Evolutionary conservation across 2,329 filamentous ascomycete genomes (phyloP), one percentile per base, ranked within the genome.

Genomic region (Aspergillus ibericus): DNA sequence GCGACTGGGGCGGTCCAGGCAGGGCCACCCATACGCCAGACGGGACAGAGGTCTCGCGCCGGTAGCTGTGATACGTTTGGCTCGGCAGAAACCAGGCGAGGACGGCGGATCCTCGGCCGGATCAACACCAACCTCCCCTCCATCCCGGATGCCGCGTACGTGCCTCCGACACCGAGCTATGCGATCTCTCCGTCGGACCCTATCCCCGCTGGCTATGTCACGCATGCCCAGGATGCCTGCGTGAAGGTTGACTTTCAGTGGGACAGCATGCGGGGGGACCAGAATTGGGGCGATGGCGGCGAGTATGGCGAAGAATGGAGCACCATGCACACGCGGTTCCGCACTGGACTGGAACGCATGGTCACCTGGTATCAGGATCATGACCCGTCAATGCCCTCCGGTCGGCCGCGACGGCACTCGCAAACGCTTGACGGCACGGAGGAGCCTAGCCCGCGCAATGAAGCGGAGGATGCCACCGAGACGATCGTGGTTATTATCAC

Each of bases 241-340:
- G 82, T 91, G 5, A 84, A 90, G 52, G 83, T 97, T n/a, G 95
- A 99, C 75, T 96, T 91, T 69, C 90, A 93, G 67, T 99, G 95
- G 93, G 93, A 99, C 70, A 97, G 93, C 59, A 93, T 93, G 82
- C 84, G 90, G 13, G 79, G 83, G 2, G 86, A 90, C 0, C 82
- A 91, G 44, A 82, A 88, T 62, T 98, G 95, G 90, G 93, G 93
- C 6, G 88, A 92, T 68, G 93, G 93, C 9, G 95, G 93, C 38
- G 84, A 88, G 44, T 90, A 91, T 67, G 92, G 91, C 1, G 95
- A 99, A 75, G 95, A 98, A 75, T 99, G 95, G 95, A 90, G 91
- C 29, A 82, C 87, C 3, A 98, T 99, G 95, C 95, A 99, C 75
- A 88, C 88, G 71, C 85, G 95, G 20, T 96, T 98, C 69, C 85